Evolutionary conservation across 2,329 filamentous ascomycete genomes (phyloP).

Genomic region (Macroventuria anomochaeta): DNA sequence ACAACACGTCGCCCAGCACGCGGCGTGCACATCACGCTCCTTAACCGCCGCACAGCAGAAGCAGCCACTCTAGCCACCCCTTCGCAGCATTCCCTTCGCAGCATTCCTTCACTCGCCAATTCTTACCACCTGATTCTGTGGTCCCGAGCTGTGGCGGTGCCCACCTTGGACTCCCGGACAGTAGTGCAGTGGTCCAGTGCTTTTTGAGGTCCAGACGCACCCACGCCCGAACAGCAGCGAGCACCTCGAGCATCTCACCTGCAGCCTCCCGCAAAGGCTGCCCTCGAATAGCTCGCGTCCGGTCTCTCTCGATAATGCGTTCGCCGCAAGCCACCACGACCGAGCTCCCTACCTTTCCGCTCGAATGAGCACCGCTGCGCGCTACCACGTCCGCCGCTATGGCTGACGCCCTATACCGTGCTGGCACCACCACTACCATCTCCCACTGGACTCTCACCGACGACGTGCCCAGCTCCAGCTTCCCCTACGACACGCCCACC

Average conservation of each 20-base stretch:
- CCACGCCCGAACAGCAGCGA: not conserved
- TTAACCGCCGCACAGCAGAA: not conserved
- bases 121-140: not conserved
- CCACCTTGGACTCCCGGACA: not conserved
- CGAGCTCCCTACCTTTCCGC: conserved; percentile 29
- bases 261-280: not conserved
- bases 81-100: conserved; percentile 5
- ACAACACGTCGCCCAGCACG: conserved; percentile 4
- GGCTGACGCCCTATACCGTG: conserved; percentile 34
- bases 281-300: not conserved
- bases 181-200: conserved; percentile 5
- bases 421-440: conserved; percentile 20
- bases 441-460: conserved; percentile 16
- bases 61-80: not conserved
- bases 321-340: conserved; percentile 17
- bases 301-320: conserved; percentile 34
- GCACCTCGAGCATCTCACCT: not conserved
- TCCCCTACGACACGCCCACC: conserved; percentile 13
- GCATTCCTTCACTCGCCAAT: conserved; percentile 7
- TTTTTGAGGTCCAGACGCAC: conserved; percentile 14
- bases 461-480: conserved; percentile 3
- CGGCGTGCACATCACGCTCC: conserved; percentile 3
- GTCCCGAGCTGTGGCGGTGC: conserved; percentile 3
- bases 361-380: conserved; percentile 38
- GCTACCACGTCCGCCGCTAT: conserved; percentile 30